Evolutionary conservation across 306 rosid species (phyloP).

Genomic region (Prunus mume): DNA sequence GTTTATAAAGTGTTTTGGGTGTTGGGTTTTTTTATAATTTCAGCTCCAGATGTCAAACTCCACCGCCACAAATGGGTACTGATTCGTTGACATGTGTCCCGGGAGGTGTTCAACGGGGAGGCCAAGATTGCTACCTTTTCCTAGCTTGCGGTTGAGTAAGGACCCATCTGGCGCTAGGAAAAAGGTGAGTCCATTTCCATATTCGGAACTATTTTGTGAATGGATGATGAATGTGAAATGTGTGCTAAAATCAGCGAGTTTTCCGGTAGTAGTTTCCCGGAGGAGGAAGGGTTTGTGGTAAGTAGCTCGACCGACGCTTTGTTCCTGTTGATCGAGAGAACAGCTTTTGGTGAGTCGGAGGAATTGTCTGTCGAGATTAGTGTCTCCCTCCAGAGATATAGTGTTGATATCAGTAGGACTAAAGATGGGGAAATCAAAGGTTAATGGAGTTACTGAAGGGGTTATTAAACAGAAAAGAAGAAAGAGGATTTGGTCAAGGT

Average conservation of each 20-base stretch:
- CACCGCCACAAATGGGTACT: too few relatives aligned
- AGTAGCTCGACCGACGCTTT: not conserved
- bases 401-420: not conserved
- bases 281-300: slow-evolving; percentile 11
- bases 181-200: slow-evolving; percentile 39
- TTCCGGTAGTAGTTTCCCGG: slow-evolving; percentile 26
- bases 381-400: not conserved
- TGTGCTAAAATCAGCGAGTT: slow-evolving; percentile 38
- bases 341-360: not conserved
- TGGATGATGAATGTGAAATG: slow-evolving; percentile 28
- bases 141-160: not conserved
- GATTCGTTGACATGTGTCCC: too few relatives aligned
- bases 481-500: not conserved
- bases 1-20: too few relatives aligned
- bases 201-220: accelerated
- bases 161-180: slow-evolving; percentile 31
- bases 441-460: not conserved
- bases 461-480: not conserved
- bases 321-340: too few relatives aligned
- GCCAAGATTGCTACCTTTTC: too few relatives aligned
- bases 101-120: too few relatives aligned
- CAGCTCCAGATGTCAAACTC: too few relatives aligned
- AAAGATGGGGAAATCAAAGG: slow-evolving; percentile 8
- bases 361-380: not conserved
- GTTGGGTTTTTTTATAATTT: too few relatives aligned